Evolutionary conservation across 2,329 filamentous ascomycete genomes (phyloP), one percentile per base, ranked within the genome.

Genomic region (Clarireedia monteithiana): DNA sequence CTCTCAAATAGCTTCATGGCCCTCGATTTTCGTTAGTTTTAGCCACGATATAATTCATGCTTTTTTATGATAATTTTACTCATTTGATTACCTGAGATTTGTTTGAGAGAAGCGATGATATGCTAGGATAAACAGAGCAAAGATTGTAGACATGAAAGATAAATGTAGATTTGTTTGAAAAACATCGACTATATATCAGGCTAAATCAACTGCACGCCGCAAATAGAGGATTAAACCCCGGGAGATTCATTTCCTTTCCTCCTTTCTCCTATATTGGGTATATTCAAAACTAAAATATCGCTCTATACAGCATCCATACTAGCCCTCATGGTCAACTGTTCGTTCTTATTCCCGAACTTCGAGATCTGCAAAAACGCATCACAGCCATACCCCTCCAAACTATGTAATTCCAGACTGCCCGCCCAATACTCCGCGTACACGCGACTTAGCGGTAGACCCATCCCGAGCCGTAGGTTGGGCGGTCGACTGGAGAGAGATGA

Each of bases 381-480:
- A 6, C 95, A 90, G 14, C 94, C 94, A 69, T 96, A 97, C 0
- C 94, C 95, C 68, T 96, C 92, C 6, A 99, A 75, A 67, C 88
- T 96, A 69, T 97, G 92, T 57, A 97, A 72, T 66, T 96, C 88
- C 7, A 99, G 75, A 65, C 83, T 94, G 24, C 94, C 94, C 2
- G 94, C 94, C 94, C 94, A 99, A 71, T 97, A 97, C 72, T 97
- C 92, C 27, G 92, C 91, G 71, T 97, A 99, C 2, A 97, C 89
- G 59, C 90, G 83, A 66, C 91, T 96, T 73, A 99, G 85, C 0
- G 94, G 94, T 51, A 99, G 73, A 1, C 94, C 94, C 80, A 99
- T 95, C 4, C 94, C 94, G 1, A 99, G 78, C 10, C 90, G 82
- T 59, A 97, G 75, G 68, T 96, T 87, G 0, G 94, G 92, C 17